Conservation (phyloP, 352 stramenopile genomes). For the Globisporangium sylvaticum region DNA sequence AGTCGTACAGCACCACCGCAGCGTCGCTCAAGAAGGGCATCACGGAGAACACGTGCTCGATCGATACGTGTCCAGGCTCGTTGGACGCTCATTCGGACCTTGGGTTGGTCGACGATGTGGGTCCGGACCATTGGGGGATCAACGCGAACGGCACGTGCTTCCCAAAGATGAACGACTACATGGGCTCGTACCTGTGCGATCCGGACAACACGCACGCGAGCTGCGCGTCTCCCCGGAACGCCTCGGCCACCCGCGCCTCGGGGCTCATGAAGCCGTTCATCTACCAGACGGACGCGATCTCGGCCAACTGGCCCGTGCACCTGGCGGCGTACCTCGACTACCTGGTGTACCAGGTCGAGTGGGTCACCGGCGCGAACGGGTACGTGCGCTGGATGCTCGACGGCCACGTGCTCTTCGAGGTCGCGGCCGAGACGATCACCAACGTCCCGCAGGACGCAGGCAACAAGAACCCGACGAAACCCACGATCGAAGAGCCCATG, state of each 20-base stretch:
- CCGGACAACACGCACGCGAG: constrained; percentile 31
- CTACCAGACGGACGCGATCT: constrained; percentile 81
- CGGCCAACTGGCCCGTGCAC: constrained; percentile 65
- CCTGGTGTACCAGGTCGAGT: constrained; percentile 67
- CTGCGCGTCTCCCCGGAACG: constrained; percentile 41
- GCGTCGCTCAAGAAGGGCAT: constrained; percentile 33
- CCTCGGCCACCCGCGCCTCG: constrained; percentile 20
- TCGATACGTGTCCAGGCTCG: constrained; percentile 37
- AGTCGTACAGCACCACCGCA: constrained; percentile 24
- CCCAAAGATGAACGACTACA: constrained; percentile 50
- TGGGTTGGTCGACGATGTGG: constrained; percentile 24
- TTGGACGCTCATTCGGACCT: constrained; percentile 45
- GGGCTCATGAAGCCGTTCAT: constrained; percentile 64
- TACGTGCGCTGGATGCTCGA: constrained; percentile 74
- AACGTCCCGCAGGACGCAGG: constrained; percentile 44
- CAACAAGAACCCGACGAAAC: constrained; percentile 49
- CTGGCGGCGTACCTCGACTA: constrained; percentile 54
- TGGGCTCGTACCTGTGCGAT: constrained; percentile 47
- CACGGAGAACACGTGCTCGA: constrained; percentile 40
- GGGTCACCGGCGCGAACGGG: constrained; percentile 57
- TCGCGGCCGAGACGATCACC: constrained; percentile 45
- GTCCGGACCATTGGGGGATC: constrained; percentile 42
- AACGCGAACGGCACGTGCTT: constrained; percentile 69
- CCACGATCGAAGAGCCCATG: constrained; percentile 88
- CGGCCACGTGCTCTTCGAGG: constrained; percentile 52